Percentiles rank a stretch among this genome's conserved stretches.
Conservation (phyloP, 2,329 filamentous ascomycete species). For the Teratosphaeria viscida region DNA sequence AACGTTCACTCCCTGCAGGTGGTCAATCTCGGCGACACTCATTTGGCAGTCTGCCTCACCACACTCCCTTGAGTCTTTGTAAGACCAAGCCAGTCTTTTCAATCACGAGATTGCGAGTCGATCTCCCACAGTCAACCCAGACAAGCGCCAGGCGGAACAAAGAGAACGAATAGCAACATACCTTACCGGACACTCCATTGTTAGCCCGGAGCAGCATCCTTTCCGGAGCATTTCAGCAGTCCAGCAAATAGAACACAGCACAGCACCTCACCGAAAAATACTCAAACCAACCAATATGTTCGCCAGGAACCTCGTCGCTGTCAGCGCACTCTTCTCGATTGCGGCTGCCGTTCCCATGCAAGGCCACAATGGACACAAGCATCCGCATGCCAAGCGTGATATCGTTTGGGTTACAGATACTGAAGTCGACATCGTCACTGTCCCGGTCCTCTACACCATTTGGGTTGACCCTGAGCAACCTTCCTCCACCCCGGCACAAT, state of each 20-base stretch:
- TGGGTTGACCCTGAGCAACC: constrained; percentile 30
- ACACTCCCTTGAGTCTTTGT: constrained; percentile 17
- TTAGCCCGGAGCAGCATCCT: not conserved
- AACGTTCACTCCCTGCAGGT: constrained; percentile 3
- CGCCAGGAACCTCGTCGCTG: constrained; percentile 21
- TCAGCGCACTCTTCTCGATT: constrained; percentile 20
- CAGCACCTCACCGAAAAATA: not conserved
- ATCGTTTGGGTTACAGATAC: constrained; percentile 42
- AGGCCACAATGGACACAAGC: not conserved
- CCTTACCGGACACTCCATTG: not conserved
- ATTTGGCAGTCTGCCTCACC: constrained; percentile 8
- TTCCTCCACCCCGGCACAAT: constrained; percentile 9
- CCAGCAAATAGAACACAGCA: not conserved
- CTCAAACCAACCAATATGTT: constrained; percentile 14
- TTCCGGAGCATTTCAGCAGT: not conserved
- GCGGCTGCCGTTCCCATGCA: constrained; percentile 22
- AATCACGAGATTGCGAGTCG: constrained; percentile 5
- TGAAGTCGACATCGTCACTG: constrained; percentile 38
- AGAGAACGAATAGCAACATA: not conserved
- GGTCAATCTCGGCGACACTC: constrained; percentile 9
- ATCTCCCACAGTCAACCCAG: not conserved
- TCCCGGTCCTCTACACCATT: constrained; percentile 40
- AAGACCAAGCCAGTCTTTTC: constrained; percentile 15
- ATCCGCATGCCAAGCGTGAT: constrained; percentile 27
- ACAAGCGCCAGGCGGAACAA: not conserved